Conservation (phyloP, 177 flowering plant species). For the Vitis hybrid region DNA sequence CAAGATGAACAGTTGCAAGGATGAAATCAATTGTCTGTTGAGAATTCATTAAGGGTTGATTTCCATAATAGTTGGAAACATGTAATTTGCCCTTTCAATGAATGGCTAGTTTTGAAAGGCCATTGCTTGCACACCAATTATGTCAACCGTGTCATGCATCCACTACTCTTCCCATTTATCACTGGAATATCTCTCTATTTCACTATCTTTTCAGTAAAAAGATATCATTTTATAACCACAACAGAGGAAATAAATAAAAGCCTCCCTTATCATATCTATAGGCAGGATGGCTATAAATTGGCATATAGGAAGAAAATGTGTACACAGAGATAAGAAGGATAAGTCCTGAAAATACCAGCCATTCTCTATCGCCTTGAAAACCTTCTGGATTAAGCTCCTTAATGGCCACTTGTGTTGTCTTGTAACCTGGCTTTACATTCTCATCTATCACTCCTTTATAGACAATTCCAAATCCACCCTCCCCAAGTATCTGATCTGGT, state of each 20-base stretch:
- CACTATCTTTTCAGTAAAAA: background rate
- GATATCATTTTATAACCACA: background rate
- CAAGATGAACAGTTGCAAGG: no score
- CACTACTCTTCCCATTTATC: background rate
- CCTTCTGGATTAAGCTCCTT: slow-evolving; percentile 84
- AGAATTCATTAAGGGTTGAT: no score
- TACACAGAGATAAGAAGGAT: background rate
- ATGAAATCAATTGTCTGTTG: no score
- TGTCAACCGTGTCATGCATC: background rate
- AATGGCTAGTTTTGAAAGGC: background rate
- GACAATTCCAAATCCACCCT: slow-evolving; percentile 93
- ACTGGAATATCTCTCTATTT: background rate
- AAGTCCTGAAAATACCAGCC: slow-evolving; percentile 67
- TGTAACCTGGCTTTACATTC: slow-evolving; percentile 58
- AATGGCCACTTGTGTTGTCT: slow-evolving; percentile 67
- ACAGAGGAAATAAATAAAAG: background rate
- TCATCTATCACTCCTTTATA: slow-evolving; percentile 84
- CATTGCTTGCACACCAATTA: background rate
- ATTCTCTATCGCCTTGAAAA: slow-evolving; percentile 86
- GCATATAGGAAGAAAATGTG: background rate
- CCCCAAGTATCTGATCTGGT: slow-evolving; percentile 75
- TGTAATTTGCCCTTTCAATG: background rate
- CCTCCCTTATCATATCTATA: background rate
- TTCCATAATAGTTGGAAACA: no score
- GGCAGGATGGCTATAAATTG: background rate